Percentiles rank a stretch among this genome's conserved stretches.
These are phyloP conservation scores for Ustilago nuda DNA, from an alignment of 1,284 basidiomycete species.

Conservation along the genomic window DNA sequence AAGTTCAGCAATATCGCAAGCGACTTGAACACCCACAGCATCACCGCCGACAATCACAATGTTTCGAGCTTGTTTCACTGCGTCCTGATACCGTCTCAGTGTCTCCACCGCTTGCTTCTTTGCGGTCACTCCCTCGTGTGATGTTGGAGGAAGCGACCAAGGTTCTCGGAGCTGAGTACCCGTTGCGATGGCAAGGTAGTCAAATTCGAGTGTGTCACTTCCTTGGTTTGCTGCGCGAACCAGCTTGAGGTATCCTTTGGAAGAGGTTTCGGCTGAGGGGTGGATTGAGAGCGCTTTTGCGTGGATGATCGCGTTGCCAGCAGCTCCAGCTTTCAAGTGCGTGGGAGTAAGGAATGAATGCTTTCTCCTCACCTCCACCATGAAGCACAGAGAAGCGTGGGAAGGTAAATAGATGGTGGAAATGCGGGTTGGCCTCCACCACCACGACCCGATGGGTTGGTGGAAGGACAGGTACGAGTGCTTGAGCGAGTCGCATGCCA, in stretches of 20 bases:
- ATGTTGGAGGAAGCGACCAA: constrained; percentile 29
- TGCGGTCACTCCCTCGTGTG: constrained; percentile 10
- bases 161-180: constrained; percentile 33
- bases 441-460: constrained; percentile 70
- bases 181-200: constrained; percentile 46
- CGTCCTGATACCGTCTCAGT: constrained; percentile 52
- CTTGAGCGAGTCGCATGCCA: constrained; percentile 60
- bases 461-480: constrained; percentile 68
- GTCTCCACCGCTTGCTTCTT: constrained; percentile 55
- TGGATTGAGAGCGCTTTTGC: constrained; percentile 37
- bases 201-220: constrained; percentile 26
- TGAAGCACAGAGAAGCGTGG: constrained; percentile 72
- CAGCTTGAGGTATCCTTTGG: constrained; percentile 22
- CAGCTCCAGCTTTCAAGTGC: constrained; percentile 74
- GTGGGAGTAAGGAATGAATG: constrained; percentile 73
- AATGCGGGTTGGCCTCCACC: constrained; percentile 72
- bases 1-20: constrained; percentile 60
- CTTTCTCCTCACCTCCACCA: constrained; percentile 71
- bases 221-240: constrained; percentile 8
- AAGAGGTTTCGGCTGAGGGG: neutral
- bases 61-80: constrained; percentile 45
- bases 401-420: constrained; percentile 73
- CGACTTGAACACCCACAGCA: constrained; percentile 65
- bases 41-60: constrained; percentile 67
- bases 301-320: constrained; percentile 19